These are phyloP conservation scores for Sisymbrium altissimum DNA, from an alignment of 345 rosid species.

Conservation along the genomic window DNA sequence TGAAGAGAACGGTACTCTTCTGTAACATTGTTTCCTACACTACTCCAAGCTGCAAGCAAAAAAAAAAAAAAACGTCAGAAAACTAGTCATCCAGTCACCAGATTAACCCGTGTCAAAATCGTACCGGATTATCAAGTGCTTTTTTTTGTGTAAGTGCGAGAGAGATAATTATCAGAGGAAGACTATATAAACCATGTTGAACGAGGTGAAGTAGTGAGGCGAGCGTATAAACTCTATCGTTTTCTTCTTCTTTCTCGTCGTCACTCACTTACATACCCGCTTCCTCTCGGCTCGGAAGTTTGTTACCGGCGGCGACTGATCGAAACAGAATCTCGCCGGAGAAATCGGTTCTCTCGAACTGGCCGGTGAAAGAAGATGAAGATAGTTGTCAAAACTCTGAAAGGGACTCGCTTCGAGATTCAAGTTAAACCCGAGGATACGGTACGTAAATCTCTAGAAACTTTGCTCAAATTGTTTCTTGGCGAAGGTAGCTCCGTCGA, in stretches of 20 bases:
- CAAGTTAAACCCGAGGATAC: slow-evolving; percentile 38
- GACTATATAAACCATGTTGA: not conserved
- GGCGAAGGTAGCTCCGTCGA: not conserved
- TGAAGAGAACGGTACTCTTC: too few relatives aligned
- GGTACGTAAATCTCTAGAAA: slow-evolving; percentile 17
- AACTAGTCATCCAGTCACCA: too few relatives aligned
- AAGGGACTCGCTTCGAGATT: slow-evolving; percentile 44
- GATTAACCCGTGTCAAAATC: too few relatives aligned
- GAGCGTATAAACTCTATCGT: not conserved
- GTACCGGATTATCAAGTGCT: too few relatives aligned
- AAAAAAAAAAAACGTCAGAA: too few relatives aligned
- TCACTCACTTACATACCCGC: too few relatives aligned
- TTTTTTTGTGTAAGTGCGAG: not conserved
- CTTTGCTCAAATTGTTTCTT: not conserved
- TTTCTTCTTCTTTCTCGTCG: too few relatives aligned
- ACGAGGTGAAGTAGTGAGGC: not conserved
- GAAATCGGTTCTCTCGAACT: not conserved
- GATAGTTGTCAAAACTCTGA: slow-evolving; percentile 38
- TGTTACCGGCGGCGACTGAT: not conserved
- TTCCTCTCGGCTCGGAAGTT: too few relatives aligned
- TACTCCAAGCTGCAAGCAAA: too few relatives aligned
- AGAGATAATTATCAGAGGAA: not conserved
- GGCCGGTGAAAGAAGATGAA: slow-evolving; percentile 26
- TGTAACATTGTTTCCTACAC: too few relatives aligned
- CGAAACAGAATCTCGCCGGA: not conserved